Percentiles rank a stretch among this genome's conserved stretches.
Evolutionary conservation across 805 yeast genomes (phyloP).

Genomic region (Metschnikowia amazonensis): DNA sequence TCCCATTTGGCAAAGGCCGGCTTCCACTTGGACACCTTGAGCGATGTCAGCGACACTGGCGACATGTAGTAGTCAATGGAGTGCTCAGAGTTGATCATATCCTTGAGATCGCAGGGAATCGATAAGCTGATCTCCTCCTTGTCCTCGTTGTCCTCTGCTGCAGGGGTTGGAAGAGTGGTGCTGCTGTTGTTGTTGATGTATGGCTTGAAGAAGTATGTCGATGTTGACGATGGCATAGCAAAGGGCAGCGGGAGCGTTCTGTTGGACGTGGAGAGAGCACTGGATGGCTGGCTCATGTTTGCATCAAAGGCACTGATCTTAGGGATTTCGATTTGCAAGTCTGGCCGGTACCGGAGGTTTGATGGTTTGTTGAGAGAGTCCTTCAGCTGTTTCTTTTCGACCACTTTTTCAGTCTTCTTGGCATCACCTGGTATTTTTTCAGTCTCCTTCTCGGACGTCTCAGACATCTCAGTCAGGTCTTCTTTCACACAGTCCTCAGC

Average conservation of each 20-base stretch:
- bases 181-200: slow-evolving; percentile 12
- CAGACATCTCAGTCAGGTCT: background rate
- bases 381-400: background rate
- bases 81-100: slow-evolving; percentile 34
- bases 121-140: slow-evolving; percentile 21
- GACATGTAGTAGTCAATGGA: slow-evolving; percentile 38
- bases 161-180: slow-evolving; percentile 1
- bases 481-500: background rate
- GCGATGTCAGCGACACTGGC: slow-evolving; percentile 30
- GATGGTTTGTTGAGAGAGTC: background rate
- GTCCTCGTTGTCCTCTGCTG: slow-evolving; percentile 1
- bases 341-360: slow-evolving; percentile 6
- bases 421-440: no score
- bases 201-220: slow-evolving; percentile 38
- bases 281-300: slow-evolving; percentile 12
- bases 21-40: slow-evolving; percentile 43
- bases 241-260: slow-evolving; percentile 34
- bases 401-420: background rate
- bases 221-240: slow-evolving; percentile 44
- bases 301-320: slow-evolving; percentile 11
- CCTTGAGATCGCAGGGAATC: slow-evolving; percentile 37
- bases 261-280: slow-evolving; percentile 16
- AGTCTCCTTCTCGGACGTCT: no score
- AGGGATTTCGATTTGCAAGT: slow-evolving; percentile 16
- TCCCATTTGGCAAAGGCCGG: slow-evolving; percentile 42